Conservation (phyloP, 306 rosid species). For the Gillenia trifoliata region DNA sequence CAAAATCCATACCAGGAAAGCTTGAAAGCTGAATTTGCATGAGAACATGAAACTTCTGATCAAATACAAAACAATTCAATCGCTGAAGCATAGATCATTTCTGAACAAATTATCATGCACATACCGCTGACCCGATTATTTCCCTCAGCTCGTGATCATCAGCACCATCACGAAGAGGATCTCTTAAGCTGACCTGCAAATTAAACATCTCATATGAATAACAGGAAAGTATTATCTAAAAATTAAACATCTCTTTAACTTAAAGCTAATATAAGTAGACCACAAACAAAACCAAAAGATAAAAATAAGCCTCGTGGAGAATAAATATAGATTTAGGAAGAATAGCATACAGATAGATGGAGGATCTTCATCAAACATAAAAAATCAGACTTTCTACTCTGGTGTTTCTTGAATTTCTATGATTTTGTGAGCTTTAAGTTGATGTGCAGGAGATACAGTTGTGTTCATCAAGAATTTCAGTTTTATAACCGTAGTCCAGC, state of each 20-base stretch:
- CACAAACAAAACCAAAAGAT: background rate
- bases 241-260: background rate
- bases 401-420: background rate
- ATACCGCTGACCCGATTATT: constrained; percentile 83
- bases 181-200: constrained; percentile 85
- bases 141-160: constrained; percentile 65
- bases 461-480: background rate
- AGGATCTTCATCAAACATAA: too few species aligned
- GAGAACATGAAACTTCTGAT: background rate
- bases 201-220: background rate
- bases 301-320: background rate
- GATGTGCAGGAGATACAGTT: background rate
- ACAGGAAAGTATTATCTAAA: background rate
- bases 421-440: background rate
- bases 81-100: constrained; percentile 10
- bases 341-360: background rate
- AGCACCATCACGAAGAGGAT: constrained; percentile 73
- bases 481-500: too few species aligned
- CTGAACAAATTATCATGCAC: constrained; percentile 14
- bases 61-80: background rate
- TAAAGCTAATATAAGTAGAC: background rate
- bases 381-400: background rate
- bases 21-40: background rate
- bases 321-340: background rate
- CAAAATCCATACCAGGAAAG: background rate